Percentiles rank a stretch among this genome's conserved stretches.
Conservation (phyloP, 163 green algal genomes). For the Volvox carteri region DNA sequence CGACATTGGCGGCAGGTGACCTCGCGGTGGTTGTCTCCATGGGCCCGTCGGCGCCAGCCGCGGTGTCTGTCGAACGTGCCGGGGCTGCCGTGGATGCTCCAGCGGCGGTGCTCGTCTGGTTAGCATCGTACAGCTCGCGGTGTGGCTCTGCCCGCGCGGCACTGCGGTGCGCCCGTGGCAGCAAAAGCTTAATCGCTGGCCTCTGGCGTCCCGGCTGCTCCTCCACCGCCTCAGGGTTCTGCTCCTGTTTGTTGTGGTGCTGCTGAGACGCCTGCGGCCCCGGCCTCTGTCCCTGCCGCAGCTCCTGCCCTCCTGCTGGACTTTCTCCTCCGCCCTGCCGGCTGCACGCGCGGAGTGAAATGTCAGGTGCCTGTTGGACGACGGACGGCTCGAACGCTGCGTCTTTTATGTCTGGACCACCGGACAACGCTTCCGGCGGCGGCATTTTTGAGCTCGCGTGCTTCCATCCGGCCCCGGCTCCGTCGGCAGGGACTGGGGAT, state of each 20-base stretch:
- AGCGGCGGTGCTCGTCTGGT: not conserved
- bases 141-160: not conserved
- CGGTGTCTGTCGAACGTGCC: not conserved
- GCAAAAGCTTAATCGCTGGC: not conserved
- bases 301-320: not conserved
- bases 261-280: not conserved
- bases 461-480: no score
- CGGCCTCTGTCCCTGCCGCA: not conserved
- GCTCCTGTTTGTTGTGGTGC: not conserved
- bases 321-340: no score
- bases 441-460: no score
- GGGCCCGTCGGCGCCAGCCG: no score
- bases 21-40: not conserved
- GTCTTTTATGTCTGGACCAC: no score
- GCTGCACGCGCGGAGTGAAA: no score
- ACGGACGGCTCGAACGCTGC: no score
- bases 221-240: not conserved
- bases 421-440: no score
- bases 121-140: no score
- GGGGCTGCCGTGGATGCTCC: not conserved
- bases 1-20: not conserved
- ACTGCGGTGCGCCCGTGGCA: not conserved
- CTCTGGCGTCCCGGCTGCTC: not conserved
- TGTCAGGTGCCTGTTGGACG: no score
- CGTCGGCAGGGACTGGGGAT: not conserved